A percentile compares a stretch with the other conserved stretches of the same genome.
These are phyloP conservation scores for Chenopodium berlandieri DNA, from an alignment of 148 eudicot species.

Conservation along the genomic window DNA sequence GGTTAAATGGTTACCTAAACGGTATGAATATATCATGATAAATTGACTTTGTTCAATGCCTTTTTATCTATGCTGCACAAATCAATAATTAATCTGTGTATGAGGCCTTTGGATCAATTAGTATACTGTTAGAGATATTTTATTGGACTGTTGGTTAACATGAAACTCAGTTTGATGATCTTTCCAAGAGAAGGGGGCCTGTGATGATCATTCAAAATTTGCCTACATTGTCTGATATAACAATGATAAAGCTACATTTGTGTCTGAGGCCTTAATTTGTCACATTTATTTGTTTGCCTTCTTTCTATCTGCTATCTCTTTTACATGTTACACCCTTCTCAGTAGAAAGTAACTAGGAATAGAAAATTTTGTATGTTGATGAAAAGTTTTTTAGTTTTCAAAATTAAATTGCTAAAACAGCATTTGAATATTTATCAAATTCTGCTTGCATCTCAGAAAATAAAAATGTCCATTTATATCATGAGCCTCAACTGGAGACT, in stretches of 20 bases:
- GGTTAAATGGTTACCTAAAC: too few relatives aligned
- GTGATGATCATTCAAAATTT: conserved; percentile 8
- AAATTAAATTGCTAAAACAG: neutral
- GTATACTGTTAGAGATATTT: too few relatives aligned
- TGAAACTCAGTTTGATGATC: neutral
- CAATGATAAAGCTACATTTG: neutral
- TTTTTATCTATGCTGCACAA: neutral
- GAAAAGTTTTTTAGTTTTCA: neutral
- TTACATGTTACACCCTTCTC: neutral
- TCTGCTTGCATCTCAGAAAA: too few relatives aligned
- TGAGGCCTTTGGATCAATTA: neutral
- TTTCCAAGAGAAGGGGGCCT: neutral
- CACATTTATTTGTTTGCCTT: neutral
- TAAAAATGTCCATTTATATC: too few relatives aligned
- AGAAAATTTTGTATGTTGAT: neutral
- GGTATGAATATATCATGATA: too few relatives aligned
- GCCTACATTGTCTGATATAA: conserved; percentile 43
- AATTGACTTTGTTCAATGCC: too few relatives aligned
- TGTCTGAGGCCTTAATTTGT: conserved; percentile 20
- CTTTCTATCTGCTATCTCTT: neutral
- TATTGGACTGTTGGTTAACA: neutral
- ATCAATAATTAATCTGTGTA: neutral
- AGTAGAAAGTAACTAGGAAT: too few relatives aligned
- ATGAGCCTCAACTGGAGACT: too few relatives aligned
- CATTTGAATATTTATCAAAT: neutral